Evolutionary conservation across 164 flowering plant species (phyloP), one percentile per base, ranked within the genome.

Genomic region (Warburgia ugandensis): DNA sequence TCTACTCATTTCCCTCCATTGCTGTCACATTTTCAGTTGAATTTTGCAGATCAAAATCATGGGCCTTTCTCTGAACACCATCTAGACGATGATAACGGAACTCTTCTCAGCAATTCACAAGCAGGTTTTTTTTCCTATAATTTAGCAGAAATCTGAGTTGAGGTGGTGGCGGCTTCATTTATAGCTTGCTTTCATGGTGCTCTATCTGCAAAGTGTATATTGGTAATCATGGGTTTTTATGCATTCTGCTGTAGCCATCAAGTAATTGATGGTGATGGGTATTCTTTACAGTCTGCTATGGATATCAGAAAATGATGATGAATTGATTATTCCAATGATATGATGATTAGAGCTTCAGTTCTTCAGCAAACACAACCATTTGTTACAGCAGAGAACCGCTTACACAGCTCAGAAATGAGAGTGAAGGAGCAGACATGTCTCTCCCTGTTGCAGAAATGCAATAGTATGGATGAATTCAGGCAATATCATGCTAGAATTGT

Each of bases 381-480:
- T 26, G 30, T 37, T 39, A 53, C 67, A 20, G 55, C 53, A 2
- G 74, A 72, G 23, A 58, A 49, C 19, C 55, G 59, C 46, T 29
- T 55, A 38, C 54, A 60, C 23, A 31, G 19, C 57, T 51, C 62
- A 48, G 80, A 68, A 52, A 33, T 54, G 26, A 65, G 50, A 32
- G 52, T 50, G 26, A 70, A 62, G 45, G 87, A 73, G 47, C 77
- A 75, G 45, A 81, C 79, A 55, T 74, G 82, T 38, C 55, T 74
- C 17, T 47, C 68, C 21, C 58, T 76, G 17, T 25, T 74, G 53
- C 82, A 73, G 64, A 81, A 65, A 42, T 81, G 90, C 86, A 81
- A 56, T n/a, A 73, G 54, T 59, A 47, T 80, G 73, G 69, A 73
- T 51, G 80, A 83, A 51, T 71, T 86, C 74, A 83, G 75, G 74